Percentiles rank a stretch among this genome's conserved stretches.
Evolutionary conservation across 129 eudicot species (phyloP).

Genomic region (Flaveria bidentis): DNA sequence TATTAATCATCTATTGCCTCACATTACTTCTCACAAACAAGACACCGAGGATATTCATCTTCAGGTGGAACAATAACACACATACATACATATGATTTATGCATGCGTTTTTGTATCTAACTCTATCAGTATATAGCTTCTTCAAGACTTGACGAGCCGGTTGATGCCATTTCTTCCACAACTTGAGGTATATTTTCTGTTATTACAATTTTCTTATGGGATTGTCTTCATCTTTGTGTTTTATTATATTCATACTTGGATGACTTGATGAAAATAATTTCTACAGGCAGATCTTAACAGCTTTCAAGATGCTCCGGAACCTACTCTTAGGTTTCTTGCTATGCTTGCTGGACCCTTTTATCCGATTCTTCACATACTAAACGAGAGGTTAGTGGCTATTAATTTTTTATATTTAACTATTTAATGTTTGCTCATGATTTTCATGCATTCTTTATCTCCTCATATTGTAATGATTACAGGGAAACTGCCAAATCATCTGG

Average conservation of each 20-base stretch:
- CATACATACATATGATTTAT: constrained; percentile 13
- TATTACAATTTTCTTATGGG: background rate
- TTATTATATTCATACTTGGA: background rate
- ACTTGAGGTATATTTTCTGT: constrained; percentile 65
- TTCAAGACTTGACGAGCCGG: constrained; percentile 86
- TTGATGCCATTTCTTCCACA: constrained; percentile 78
- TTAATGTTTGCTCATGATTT: background rate
- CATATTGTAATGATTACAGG: constrained; percentile 39
- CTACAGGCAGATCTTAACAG: constrained; percentile 80
- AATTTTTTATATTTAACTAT: background rate
- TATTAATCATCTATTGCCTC: constrained; percentile 70
- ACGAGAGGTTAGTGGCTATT: constrained; percentile 60
- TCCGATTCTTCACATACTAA: constrained; percentile 78
- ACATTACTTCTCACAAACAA: constrained; percentile 74
- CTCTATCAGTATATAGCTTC: constrained; percentile 63
- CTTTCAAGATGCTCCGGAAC: constrained; percentile 76
- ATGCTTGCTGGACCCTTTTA: constrained; percentile 92
- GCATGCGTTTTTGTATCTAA: constrained; percentile 24
- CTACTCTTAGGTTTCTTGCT: constrained; percentile 80
- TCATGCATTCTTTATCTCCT: background rate
- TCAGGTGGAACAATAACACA: constrained; percentile 51
- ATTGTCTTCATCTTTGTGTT: constrained; percentile 5
- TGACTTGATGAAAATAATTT: constrained; percentile 9
- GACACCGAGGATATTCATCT: constrained; percentile 73
- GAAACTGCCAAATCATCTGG: constrained; percentile 61